Conservation (phyloP, 345 rosid species). For the Physaria fendleri region DNA sequence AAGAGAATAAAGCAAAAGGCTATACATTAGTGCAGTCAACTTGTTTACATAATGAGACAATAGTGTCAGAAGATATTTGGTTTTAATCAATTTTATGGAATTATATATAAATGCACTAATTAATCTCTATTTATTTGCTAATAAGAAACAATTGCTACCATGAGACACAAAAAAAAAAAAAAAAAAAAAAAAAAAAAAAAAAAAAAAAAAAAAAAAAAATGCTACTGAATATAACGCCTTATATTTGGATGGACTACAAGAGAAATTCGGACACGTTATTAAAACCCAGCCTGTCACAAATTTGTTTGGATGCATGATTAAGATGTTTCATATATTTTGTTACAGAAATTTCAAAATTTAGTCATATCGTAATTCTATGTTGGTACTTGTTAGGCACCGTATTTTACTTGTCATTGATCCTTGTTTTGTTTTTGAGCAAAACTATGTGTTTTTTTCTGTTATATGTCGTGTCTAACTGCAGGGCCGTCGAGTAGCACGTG, state of each 20-base stretch:
- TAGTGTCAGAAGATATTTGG: neutral
- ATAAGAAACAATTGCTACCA: too few relatives aligned
- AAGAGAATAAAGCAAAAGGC: conserved; percentile 27
- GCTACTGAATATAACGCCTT: too few relatives aligned
- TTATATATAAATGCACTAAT: too few relatives aligned
- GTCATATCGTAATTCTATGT: conserved; percentile 2
- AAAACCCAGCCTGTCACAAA: conserved; percentile 19
- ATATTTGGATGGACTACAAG: conserved; percentile 2
- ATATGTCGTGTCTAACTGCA: conserved; percentile 21
- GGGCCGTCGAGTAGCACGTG: too few relatives aligned
- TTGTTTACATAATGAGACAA: too few relatives aligned
- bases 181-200: too few relatives aligned
- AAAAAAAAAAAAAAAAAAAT: too few relatives aligned
- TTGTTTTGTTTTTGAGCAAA: conserved; percentile 18
- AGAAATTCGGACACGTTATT: conserved; percentile 10
- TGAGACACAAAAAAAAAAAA: too few relatives aligned
- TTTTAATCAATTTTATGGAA: too few relatives aligned
- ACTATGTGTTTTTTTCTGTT: conserved; percentile 17
- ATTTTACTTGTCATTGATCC: conserved; percentile 13
- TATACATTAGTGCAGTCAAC: too few relatives aligned
- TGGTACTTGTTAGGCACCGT: too few relatives aligned
- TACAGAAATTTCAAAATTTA: neutral
- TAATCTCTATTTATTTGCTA: too few relatives aligned
- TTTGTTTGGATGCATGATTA: conserved; percentile 24
- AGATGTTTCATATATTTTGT: conserved; percentile 22